These are phyloP conservation scores for Acanthamoeba castellanii DNA, from an alignment of 208 protist genomes.

Conservation along the genomic window DNA sequence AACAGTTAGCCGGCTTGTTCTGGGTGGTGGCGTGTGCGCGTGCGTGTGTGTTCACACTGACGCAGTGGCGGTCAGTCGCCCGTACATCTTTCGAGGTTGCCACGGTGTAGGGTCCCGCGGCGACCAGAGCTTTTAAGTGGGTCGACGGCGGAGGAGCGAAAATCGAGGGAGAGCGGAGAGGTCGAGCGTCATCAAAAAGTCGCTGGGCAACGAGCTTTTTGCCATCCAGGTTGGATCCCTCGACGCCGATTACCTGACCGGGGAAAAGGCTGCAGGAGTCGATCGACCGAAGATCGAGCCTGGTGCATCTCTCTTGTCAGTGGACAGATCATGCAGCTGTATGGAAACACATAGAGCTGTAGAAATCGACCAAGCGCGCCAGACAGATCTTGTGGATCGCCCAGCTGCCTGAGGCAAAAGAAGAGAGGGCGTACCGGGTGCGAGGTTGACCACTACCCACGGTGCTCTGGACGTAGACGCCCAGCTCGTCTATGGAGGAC, in stretches of 20 bases:
- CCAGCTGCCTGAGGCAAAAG: too few relatives aligned
- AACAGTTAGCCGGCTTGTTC: too few relatives aligned
- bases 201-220: constrained; percentile 43
- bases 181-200: constrained; percentile 1
- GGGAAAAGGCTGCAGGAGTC: constrained; percentile 5
- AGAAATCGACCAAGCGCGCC: too few relatives aligned
- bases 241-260: neutral
- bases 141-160: neutral
- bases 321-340: neutral
- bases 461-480: neutral
- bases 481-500: neutral
- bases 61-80: neutral
- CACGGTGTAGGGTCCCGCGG: neutral
- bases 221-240: constrained; percentile 14
- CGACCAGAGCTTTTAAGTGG: neutral
- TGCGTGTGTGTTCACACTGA: too few relatives aligned
- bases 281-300: neutral
- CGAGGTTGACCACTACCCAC: neutral
- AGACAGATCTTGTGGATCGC: too few relatives aligned
- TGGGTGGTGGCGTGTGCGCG: too few relatives aligned
- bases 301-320: neutral
- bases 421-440: neutral
- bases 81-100: neutral
- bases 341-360: neutral
- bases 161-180: neutral